phyloP scores from a whole-genome alignment of 2,329 filamentous ascomycete species.

The Colletotrichum spaethianum region DNA sequence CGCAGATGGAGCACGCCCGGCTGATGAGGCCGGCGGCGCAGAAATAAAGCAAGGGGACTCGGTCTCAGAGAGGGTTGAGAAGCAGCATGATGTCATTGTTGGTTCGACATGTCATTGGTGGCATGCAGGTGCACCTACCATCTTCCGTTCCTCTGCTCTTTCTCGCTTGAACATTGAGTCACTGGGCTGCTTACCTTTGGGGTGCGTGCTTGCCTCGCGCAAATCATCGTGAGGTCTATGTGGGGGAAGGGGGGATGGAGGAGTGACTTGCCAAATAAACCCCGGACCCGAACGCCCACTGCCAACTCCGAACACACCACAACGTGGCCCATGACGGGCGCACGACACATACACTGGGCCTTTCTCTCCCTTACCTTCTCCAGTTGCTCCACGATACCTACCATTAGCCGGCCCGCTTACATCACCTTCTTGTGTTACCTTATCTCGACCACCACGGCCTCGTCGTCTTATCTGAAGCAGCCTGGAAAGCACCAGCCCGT shows the following conservation, averaged over 20 bases:
- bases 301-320: not conserved
- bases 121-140: slow-evolving; percentile 35
- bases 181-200: slow-evolving; percentile 10
- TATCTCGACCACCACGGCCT: slow-evolving; percentile 9
- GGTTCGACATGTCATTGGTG: slow-evolving; percentile 14
- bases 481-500: not conserved
- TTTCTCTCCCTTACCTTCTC: not conserved
- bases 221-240: slow-evolving; percentile 31
- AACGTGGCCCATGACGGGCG: slow-evolving; percentile 2
- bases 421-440: not conserved
- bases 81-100: slow-evolving; percentile 37
- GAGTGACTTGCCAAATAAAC: not conserved
- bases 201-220: slow-evolving; percentile 30
- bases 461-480: slow-evolving; percentile 7
- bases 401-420: slow-evolving; percentile 4
- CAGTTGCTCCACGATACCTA: not conserved
- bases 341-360: not conserved
- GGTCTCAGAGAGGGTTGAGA: not conserved
- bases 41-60: not conserved
- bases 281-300: not conserved
- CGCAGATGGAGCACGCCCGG: slow-evolving; percentile 6
- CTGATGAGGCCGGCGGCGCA: slow-evolving; percentile 18
- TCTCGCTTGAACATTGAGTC: slow-evolving; percentile 22
- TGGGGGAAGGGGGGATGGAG: not conserved
- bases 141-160: slow-evolving; percentile 4